Evolutionary conservation across 176 grass and related monocot genomes (phyloP).

Genomic region (maize (Zea mays)): Zm-B73-REFERENCE-NAM-5.0 NC_050102.1:2220001-2220500

Average conservation of each 20-base stretch:
- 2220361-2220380: neutral
- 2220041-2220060: neutral
- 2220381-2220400: neutral
- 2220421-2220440: neutral
- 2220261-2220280: neutral
- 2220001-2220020: neutral
- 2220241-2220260: neutral
- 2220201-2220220: slow-evolving; percentile 28
- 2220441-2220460: neutral
- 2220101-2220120: slow-evolving; percentile 82
- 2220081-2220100: slow-evolving; percentile 98
- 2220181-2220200: slow-evolving; percentile 93
- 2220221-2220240: neutral
- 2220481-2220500: neutral
- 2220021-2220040: neutral
- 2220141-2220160: slow-evolving; percentile 98
- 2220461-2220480: neutral
- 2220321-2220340: neutral
- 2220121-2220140: slow-evolving; percentile 94
- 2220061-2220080: slow-evolving; percentile 99
- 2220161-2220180: slow-evolving; percentile 92
- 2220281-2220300: neutral
- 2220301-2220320: slow-evolving; percentile 3
- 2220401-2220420: neutral
- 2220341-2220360: neutral